A percentile compares a stretch with the other conserved stretches of the same genome.
phyloP scores from a whole-genome alignment of 805 yeast genomes.

The Wickerhamomyces ciferrii region DNA sequence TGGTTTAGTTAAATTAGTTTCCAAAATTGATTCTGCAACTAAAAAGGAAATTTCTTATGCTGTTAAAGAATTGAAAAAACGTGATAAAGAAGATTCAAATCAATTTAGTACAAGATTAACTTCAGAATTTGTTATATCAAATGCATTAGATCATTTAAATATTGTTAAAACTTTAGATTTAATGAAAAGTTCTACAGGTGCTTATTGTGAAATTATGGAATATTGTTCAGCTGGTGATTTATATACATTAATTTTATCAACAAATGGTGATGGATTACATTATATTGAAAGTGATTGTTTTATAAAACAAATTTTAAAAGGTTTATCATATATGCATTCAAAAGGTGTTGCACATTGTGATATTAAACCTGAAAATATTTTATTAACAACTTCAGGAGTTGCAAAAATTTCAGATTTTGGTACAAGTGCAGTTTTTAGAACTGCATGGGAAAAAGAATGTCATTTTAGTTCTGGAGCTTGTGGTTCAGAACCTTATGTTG shows the following conservation, averaged over 20 bases:
- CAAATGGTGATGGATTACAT: slow-evolving; percentile 47
- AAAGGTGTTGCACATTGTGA: slow-evolving; percentile 96
- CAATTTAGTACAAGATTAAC: slow-evolving; percentile 91
- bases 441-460: slow-evolving; percentile 80
- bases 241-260: slow-evolving; percentile 50
- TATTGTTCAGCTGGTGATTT: slow-evolving; percentile 87
- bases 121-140: slow-evolving; percentile 86
- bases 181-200: slow-evolving; percentile 67
- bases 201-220: slow-evolving; percentile 91
- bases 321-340: slow-evolving; percentile 78
- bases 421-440: slow-evolving; percentile 83
- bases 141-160: slow-evolving; percentile 69
- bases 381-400: slow-evolving; percentile 62
- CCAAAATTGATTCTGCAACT: slow-evolving; percentile 80
- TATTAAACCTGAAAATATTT: slow-evolving; percentile 80
- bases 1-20: slow-evolving; percentile 94
- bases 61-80: slow-evolving; percentile 92
- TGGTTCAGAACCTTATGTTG: slow-evolving; percentile 88
- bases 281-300: slow-evolving; percentile 80
- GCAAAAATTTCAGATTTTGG: slow-evolving; percentile 83
- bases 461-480: slow-evolving; percentile 69
- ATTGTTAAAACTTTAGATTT: slow-evolving; percentile 75
- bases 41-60: slow-evolving; percentile 82
- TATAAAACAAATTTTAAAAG: slow-evolving; percentile 79
- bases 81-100: slow-evolving; percentile 93